Evolutionary conservation across 1,139 yeast genomes (phyloP).

Genomic region (Candida glucosophila): DNA sequence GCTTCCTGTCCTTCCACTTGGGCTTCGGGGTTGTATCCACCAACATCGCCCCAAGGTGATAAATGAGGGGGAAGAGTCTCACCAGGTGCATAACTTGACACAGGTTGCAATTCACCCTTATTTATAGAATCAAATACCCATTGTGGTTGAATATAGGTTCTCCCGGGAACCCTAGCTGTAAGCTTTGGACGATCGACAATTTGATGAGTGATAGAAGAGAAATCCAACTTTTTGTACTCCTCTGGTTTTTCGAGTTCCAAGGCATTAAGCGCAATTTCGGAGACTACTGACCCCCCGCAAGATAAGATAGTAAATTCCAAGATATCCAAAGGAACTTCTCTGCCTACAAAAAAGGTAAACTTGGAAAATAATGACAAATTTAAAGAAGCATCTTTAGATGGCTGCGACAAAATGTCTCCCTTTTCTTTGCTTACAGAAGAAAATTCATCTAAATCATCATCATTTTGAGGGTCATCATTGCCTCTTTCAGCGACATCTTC

Average conservation of each 20-base stretch:
- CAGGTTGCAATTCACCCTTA: conserved; percentile 65
- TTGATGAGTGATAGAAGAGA: conserved; percentile 79
- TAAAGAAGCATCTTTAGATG: conserved; percentile 53
- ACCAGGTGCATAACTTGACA: conserved; percentile 82
- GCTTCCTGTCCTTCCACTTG: conserved; percentile 28
- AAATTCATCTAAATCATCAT: conserved; percentile 79
- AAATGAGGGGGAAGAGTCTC: conserved; percentile 93
- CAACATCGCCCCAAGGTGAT: conserved; percentile 98
- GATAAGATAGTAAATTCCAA: conserved; percentile 82
- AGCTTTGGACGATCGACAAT: conserved; percentile 88
- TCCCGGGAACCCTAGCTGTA: conserved; percentile 70
- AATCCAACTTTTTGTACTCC: conserved; percentile 42
- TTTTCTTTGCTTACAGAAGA: conserved; percentile 50
- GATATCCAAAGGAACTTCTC: conserved; percentile 92
- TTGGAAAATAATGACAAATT: conserved; percentile 59
- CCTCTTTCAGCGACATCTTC: conserved; percentile 31
- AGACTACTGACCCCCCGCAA: conserved; percentile 78
- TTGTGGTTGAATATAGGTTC: conserved; percentile 95
- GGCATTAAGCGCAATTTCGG: conserved; percentile 85
- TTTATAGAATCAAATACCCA: conserved; percentile 94
- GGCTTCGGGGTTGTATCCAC: conserved; percentile 78
- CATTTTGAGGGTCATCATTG: too few species aligned
- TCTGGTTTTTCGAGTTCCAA: conserved; percentile 35
- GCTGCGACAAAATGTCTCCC: conserved; percentile 79
- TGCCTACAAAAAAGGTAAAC: conserved; percentile 79